phyloP scores from a whole-genome alignment of 2,329 filamentous ascomycete species.

The Penicillium aurantiogriseum region DNA sequence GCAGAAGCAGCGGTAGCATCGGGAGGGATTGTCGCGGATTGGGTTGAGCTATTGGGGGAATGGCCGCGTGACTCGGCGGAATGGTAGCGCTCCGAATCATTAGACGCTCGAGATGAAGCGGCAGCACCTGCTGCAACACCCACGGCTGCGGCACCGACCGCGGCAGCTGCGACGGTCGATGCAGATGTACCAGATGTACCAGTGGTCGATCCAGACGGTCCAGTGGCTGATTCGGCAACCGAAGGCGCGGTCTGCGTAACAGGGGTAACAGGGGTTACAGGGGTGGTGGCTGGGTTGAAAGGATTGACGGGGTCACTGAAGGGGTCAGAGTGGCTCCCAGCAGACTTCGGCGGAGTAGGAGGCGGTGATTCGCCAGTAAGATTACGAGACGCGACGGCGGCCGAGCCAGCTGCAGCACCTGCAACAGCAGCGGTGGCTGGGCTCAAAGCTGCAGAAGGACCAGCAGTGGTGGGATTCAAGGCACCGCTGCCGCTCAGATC shows the following conservation, averaged over 20 bases:
- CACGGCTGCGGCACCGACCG: slow-evolving; percentile 41
- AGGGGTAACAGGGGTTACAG: neutral
- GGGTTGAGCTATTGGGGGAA: slow-evolving; percentile 23
- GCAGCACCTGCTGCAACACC: slow-evolving; percentile 43
- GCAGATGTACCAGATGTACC: slow-evolving; percentile 26
- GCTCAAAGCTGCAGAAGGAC: slow-evolving; percentile 2
- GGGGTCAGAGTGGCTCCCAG: slow-evolving; percentile 43
- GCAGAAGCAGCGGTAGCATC: slow-evolving; percentile 18
- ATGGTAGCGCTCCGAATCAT: slow-evolving; percentile 22
- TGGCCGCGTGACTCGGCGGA: slow-evolving; percentile 22
- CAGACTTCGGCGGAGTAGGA: slow-evolving; percentile 42
- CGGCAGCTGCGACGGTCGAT: slow-evolving; percentile 35
- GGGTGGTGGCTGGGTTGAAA: slow-evolving; percentile 55
- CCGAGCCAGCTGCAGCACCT: slow-evolving; percentile 20
- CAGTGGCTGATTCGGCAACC: slow-evolving; percentile 22
- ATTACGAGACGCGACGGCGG: slow-evolving; percentile 31
- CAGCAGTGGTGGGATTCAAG: slow-evolving; percentile 11
- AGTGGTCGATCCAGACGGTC: slow-evolving; percentile 32
- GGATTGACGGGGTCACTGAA: slow-evolving; percentile 64
- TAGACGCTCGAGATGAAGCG: slow-evolving; percentile 28
- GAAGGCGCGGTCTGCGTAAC: slow-evolving; percentile 16
- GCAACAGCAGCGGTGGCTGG: slow-evolving; percentile 19
- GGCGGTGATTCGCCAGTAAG: slow-evolving; percentile 35
- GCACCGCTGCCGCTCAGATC: slow-evolving; percentile 49
- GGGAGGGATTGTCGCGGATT: slow-evolving; percentile 25